Evolutionary conservation across 495 filamentous ascomycete genomes (phyloP).

Genomic region (Xylona heveae): DNA sequence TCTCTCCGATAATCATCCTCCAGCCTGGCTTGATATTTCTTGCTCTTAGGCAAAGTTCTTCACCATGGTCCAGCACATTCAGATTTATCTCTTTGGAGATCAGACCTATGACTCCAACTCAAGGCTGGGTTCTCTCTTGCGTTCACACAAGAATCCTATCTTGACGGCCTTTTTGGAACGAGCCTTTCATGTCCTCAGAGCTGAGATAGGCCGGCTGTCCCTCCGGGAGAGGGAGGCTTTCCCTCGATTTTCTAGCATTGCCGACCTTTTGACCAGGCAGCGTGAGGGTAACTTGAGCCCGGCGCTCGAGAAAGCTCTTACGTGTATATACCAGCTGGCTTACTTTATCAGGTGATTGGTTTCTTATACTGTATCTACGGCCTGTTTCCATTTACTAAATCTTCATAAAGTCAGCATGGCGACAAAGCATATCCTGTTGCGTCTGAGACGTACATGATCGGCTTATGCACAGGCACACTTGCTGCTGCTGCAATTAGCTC

Average conservation of each 20-base stretch:
- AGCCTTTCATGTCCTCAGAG: background rate
- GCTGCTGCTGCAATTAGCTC: background rate
- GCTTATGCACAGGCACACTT: background rate
- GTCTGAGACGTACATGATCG: background rate
- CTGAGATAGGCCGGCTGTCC: background rate
- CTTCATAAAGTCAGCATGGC: background rate
- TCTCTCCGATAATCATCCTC: too few relatives aligned
- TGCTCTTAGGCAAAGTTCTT: too few relatives aligned
- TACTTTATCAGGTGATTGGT: background rate
- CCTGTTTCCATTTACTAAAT: background rate
- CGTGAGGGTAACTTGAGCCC: background rate
- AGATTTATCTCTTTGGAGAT: background rate
- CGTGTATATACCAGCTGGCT: background rate
- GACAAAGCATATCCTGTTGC: background rate
- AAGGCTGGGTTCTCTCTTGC: background rate
- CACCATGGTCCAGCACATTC: background rate
- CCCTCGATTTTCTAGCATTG: background rate
- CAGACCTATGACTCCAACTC: background rate
- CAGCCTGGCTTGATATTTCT: too few relatives aligned
- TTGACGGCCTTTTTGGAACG: background rate
- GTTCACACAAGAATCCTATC: background rate
- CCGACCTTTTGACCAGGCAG: background rate
- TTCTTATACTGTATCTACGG: background rate
- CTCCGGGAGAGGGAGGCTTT: background rate
- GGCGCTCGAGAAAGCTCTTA: background rate